Base-by-base conservation (phyloP, 257 asterid genomes). In the Rubia yunnanensis region DNA sequence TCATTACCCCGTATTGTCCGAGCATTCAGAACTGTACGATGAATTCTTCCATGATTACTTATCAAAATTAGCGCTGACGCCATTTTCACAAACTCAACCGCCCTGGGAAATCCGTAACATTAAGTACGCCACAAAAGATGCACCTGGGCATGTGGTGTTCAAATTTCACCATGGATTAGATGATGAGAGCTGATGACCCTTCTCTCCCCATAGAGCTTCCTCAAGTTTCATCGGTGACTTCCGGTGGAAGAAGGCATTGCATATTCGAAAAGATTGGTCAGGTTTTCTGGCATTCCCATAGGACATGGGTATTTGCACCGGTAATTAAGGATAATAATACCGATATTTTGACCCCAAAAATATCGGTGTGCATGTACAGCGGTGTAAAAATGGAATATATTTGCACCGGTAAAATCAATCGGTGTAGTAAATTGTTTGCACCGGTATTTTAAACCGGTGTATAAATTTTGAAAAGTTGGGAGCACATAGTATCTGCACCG, bases 151-250 rank as follows among this genome's bases (percentile, higher is more conserved):
- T 58, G 24, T 74, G 17, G 69, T 80, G 9, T 77, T 77, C 36
- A 80, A 72, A 46, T 78, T 80, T 57, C 80, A 80, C 13, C 85
- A 80, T 63, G 67, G 78, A 67, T 68, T 80, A 17, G 85, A 82
- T 32, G 85, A 80, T 67, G 85, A 77, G 84, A 8, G 68, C 70
- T 10, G 82, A 77, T 39, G 63, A 80, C 32, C 74, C 85, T 58
- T 72, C 78, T 5, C 80, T 80, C 20, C 82, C 85, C 4, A 61
- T 80, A 28, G 69, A 73, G 13, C 72, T 80, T 63, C 85, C 80
- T 28, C 32, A 54, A 10, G 64, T 73, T 48, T 64, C 57, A 18
- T n/a, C n/a, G n/a, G n/a, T 50, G 34, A 5, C 5, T 44, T 44
- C 52, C 17, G 20, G 22, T 4, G 13, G 52, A 20, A 44, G 52